These are phyloP conservation scores for Saccharum officinarum DNA, from an alignment of 176 grass and related monocot genomes.

Conservation along the genomic window DNA sequence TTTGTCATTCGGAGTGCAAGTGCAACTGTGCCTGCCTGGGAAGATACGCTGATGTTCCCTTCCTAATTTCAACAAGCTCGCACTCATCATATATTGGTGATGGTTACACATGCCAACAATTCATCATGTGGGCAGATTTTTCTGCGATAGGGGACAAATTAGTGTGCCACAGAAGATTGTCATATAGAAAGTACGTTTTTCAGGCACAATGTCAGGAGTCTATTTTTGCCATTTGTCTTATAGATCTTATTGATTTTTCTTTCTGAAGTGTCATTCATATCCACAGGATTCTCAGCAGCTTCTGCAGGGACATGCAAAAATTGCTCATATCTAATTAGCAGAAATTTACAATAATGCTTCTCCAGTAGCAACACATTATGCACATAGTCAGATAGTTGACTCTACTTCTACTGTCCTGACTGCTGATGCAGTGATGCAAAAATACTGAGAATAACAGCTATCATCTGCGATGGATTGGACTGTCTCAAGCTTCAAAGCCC, in stretches of 20 bases:
- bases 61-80: background rate
- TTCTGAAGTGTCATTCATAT: background rate
- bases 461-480: slow-evolving; percentile 23
- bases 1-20: background rate
- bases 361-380: background rate
- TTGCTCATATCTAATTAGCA: background rate
- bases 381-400: background rate
- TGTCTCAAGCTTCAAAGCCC: slow-evolving; percentile 40
- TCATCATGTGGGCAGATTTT: background rate
- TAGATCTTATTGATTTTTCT: slow-evolving; percentile 8
- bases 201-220: background rate
- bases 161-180: background rate
- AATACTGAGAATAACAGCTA: background rate
- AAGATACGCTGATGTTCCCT: background rate
- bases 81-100: background rate
- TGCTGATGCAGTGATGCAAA: background rate
- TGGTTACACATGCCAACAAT: background rate
- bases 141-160: slow-evolving; percentile 10
- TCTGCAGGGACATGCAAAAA: background rate
- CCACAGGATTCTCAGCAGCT: background rate
- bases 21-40: background rate
- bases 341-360: background rate
- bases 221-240: background rate
- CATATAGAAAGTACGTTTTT: slow-evolving; percentile 6
- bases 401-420: background rate